These are phyloP conservation scores for Euphorbia lathyris DNA, from an alignment of 345 rosid species.

Conservation along the genomic window DNA sequence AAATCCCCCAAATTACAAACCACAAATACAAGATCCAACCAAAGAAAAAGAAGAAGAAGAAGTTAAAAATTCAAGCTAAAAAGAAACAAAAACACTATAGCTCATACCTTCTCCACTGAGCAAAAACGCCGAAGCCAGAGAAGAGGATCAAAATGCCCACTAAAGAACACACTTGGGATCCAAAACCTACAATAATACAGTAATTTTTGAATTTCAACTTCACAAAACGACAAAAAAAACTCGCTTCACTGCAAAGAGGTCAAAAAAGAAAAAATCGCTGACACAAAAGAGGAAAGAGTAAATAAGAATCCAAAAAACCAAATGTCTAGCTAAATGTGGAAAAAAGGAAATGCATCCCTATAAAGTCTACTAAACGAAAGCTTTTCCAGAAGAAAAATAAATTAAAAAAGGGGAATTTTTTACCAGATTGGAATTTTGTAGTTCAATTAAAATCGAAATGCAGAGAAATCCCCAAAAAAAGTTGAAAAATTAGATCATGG, in stretches of 20 bases:
- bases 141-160: slow-evolving; percentile 21
- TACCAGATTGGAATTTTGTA: slow-evolving; percentile 2
- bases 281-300: slow-evolving; percentile 21
- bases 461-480: background rate
- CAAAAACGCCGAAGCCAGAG: slow-evolving; percentile 20
- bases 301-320: slow-evolving; percentile 29
- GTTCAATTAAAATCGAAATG: background rate
- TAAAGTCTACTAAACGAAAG: background rate
- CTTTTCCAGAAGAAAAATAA: background rate
- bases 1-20: slow-evolving; percentile 6
- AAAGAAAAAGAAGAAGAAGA: too few relatives aligned
- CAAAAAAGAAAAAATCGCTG: slow-evolving; percentile 11
- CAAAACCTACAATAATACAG: slow-evolving; percentile 28
- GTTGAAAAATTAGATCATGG: slow-evolving; percentile 6
- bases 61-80: background rate
- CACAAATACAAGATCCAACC: slow-evolving; percentile 25
- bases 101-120: slow-evolving; percentile 33
- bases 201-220: slow-evolving; percentile 24
- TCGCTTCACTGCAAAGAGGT: slow-evolving; percentile 23
- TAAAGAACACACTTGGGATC: slow-evolving; percentile 33
- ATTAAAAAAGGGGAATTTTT: background rate
- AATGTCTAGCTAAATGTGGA: slow-evolving; percentile 12
- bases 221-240: slow-evolving; percentile 27
- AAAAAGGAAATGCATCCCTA: slow-evolving; percentile 5
- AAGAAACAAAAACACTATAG: background rate